Evolutionary conservation across 805 yeast species (phyloP).

Genomic region (Monosporozyma yasuniensis): DNA sequence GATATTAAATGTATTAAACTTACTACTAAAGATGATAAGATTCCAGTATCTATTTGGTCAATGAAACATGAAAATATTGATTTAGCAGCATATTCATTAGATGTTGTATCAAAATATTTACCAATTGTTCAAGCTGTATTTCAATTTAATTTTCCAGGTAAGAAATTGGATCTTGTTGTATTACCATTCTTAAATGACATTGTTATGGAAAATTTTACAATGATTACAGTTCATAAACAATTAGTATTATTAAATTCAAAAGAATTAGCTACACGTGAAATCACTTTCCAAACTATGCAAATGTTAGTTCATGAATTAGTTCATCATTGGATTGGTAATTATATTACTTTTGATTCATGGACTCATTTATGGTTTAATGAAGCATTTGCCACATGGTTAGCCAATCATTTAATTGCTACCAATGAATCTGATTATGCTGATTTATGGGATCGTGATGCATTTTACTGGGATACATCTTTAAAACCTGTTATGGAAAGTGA

Average conservation of each 20-base stretch:
- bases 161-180: conserved; percentile 58
- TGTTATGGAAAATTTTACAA: conserved; percentile 75
- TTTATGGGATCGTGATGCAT: conserved; percentile 16
- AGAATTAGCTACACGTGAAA: conserved; percentile 19
- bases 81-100: conserved; percentile 43
- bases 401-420: conserved; percentile 37
- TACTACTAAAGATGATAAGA: conserved; percentile 22
- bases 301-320: conserved; percentile 63
- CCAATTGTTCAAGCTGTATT: conserved; percentile 42
- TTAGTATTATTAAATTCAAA: conserved; percentile 36
- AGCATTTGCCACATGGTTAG: conserved; percentile 68
- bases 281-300: conserved; percentile 37
- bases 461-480: conserved; percentile 12
- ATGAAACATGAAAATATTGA: conserved; percentile 29
- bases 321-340: conserved; percentile 76
- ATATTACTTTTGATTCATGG: conserved; percentile 60
- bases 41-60: conserved; percentile 49
- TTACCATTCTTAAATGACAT: conserved; percentile 67
- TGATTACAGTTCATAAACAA: conserved; percentile 50
- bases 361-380: conserved; percentile 67
- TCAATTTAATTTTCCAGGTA: conserved; percentile 43
- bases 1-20: conserved; percentile 48
- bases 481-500: neutral
- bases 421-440: conserved; percentile 18
- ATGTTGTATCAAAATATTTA: conserved; percentile 38